These are phyloP conservation scores for Xylaria digitata DNA, from an alignment of 2,329 filamentous ascomycete genomes.

Conservation along the genomic window DNA sequence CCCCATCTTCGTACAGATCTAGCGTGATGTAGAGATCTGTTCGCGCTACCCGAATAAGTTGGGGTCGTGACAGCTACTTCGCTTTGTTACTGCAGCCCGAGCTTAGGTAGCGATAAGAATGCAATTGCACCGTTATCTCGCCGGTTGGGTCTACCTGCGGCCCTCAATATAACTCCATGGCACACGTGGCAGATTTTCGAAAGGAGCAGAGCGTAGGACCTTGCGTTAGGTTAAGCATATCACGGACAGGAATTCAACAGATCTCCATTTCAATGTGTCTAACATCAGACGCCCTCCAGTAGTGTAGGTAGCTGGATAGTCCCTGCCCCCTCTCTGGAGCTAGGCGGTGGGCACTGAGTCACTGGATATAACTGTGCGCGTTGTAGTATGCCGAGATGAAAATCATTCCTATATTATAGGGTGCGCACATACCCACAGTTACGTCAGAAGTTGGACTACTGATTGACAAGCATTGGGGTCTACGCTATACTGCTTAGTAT, in stretches of 20 bases:
- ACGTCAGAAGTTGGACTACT: conserved; percentile 23
- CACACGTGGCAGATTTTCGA: not conserved
- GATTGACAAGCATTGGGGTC: conserved; percentile 17
- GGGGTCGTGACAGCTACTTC: not conserved
- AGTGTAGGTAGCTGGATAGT: not conserved
- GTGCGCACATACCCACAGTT: conserved; percentile 18
- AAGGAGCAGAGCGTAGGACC: conserved; percentile 3
- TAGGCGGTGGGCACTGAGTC: conserved; percentile 16
- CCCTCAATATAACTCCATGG: not conserved
- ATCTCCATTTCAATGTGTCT: not conserved
- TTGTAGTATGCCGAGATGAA: not conserved
- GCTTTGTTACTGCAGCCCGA: conserved; percentile 2
- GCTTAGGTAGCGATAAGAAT: not conserved
- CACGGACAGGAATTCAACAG: not conserved
- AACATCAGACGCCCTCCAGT: conserved; percentile 3
- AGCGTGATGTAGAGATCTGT: conserved; percentile 1
- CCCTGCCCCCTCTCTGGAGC: conserved; percentile 1
- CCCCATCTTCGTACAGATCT: conserved; percentile 25
- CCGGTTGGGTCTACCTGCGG: conserved; percentile 1
- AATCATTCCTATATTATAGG: conserved; percentile 10
- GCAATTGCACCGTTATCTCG: conserved; percentile 18
- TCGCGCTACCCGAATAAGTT: conserved; percentile 5
- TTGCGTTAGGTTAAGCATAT: not conserved
- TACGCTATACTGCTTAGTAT: too few species aligned
- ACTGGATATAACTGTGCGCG: conserved; percentile 13